A percentile compares a stretch with the other conserved stretches of the same genome.
These are phyloP conservation scores for Handroanthus guayacan DNA, from an alignment of 257 asterid species.

Conservation along the genomic window DNA sequence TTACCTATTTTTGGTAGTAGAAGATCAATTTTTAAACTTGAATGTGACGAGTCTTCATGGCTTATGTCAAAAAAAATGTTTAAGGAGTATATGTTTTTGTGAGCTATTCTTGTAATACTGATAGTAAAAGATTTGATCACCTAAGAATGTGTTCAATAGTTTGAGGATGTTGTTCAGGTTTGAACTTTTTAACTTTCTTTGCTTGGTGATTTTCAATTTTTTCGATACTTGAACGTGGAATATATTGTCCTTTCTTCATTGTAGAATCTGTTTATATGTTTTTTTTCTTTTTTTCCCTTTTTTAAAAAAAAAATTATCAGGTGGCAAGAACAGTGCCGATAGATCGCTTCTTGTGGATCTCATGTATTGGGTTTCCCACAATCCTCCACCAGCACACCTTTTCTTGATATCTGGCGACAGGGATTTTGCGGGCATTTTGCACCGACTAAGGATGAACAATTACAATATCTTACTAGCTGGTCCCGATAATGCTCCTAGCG, in stretches of 20 bases:
- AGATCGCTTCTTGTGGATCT: constrained; percentile 92
- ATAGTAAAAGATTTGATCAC: neutral
- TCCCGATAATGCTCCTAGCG: constrained; percentile 64
- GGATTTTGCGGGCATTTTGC: constrained; percentile 83
- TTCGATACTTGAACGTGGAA: neutral
- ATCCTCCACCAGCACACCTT: constrained; percentile 98
- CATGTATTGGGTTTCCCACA: constrained; percentile 90
- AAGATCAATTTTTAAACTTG: neutral
- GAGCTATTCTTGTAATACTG: neutral
- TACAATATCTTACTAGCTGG: constrained; percentile 87
- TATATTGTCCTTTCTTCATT: no score
- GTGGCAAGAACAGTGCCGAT: constrained; percentile 95
- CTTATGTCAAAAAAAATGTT: neutral
- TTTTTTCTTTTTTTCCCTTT: neutral
- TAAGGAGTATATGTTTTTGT: neutral
- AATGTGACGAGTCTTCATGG: neutral
- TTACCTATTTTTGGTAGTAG: neutral
- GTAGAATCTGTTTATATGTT: neutral
- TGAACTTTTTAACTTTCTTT: neutral
- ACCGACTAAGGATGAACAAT: constrained; percentile 86
- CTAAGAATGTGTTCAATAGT: neutral
- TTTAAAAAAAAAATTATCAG: constrained; percentile 39
- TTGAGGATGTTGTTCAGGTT: neutral
- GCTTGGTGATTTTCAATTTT: neutral
- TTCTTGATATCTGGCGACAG: constrained; percentile 86